Base-by-base conservation (phyloP, 192 early-diverging fungal species). In the Coemansia sp. region DNA sequence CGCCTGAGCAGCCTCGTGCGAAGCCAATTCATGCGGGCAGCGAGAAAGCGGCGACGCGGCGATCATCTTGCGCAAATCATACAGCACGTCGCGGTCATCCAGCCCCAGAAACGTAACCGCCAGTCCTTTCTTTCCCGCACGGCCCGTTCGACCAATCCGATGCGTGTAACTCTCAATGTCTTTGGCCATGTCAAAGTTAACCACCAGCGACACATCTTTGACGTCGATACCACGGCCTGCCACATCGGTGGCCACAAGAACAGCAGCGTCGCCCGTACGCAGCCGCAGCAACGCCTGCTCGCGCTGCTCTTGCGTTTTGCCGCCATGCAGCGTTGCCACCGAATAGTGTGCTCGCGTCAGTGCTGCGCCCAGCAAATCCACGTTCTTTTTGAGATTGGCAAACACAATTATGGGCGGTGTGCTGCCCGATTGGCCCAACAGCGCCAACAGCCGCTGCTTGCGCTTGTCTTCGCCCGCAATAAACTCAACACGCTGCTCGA, bases 171-270 rank as follows among this genome's bases (percentile, higher is more conserved):
- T 92, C 87, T 98, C 95, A 79, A 99, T 96, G 61, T 89, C 92
- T 76, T 96, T 97, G 45, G 95, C 90, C 96, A 99, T 99, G 64
- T 98, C 94, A 75, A 88, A 98, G 75, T 99, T 99, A 48, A 99
- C 73, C 4, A 99, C 97, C 52, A 98, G 73, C 4, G 93, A 94
- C 17, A 99, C 94, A 68, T 99, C 91, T 69, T 97, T 94, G 65
- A 99, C 87, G 82, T 99, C 97, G 70, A 99, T 96, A 85, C 97
- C 97, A 76, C 97, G 93, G 38, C 94, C 95, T 38, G 96, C 97
- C 17, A 99, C 97, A 82, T 99, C 96, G 0, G 96, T 99, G 10
- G 97, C 97, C 51, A 99, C 93, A 57, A 99, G 77, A 35, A 99
- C 86, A 54, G 93, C 93, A 43, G 87, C 91, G 21, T 84, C 75